Evolutionary conservation across 176 grass and related monocot species (phyloP), one percentile per base, ranked within the genome.

Genomic region (Oryza rufipogon): DNA sequence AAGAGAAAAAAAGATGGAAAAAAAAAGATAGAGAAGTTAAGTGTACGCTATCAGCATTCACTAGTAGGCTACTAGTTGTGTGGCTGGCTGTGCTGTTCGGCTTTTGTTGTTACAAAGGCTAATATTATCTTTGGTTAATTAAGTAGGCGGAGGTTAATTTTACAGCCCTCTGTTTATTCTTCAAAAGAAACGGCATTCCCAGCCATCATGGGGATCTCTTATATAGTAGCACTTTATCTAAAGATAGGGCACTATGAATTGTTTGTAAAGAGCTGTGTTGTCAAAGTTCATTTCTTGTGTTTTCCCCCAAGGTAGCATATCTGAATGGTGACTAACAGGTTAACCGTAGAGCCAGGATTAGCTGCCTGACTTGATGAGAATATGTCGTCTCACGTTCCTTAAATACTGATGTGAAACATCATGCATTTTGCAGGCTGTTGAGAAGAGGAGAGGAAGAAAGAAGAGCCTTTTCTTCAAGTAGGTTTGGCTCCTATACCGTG

Each of bases 381-480:
- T 20, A 56, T 58, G 17, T 9, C 19, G 19, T 20, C 20, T 70
- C 9, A 28, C 61, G 16, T 38, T 72, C 6, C 58, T 64, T 38
- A 51, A 80, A 41, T 45, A 23, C 42, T 91, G 47, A 84, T 16
- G 51, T 28, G 68, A 38, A 65, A 44, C 78, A 66, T 77, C 22
- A 2, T 76, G 63, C 34, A 23, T 83, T 58, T 48, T 44, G 34
- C 86, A 99, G 96, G 96, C 96, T 16, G 93, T 92, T 23, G 93
- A 99, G 88, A 96, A 89, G 77, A 93, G 89, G 34, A 89, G 92
- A 78, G 88, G 79, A 65, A 92, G 88, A 61, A 99, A 58, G 82
- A 95, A 83, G 79, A 88, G 86, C 47, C 80, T 92, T 42, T 96
- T 99, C 86, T 99, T 99, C 89, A 94, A 92, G 81, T 99, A 99